phyloP scores from a whole-genome alignment of 345 rosid genomes.

The Populus davidiana region DNA sequence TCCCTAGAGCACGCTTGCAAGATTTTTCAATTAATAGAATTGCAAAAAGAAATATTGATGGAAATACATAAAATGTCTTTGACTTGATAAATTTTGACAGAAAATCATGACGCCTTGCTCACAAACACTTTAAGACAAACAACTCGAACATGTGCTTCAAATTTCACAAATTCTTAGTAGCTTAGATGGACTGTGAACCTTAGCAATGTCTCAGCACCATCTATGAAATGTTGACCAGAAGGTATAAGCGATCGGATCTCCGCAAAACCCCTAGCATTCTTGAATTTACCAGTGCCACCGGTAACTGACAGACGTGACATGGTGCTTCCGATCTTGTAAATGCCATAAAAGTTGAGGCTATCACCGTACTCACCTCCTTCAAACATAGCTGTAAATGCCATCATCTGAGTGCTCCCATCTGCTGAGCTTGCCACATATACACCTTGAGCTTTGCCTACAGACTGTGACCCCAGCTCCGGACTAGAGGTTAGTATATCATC shows the following conservation, averaged over 20 bases:
- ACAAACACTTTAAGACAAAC: constrained; percentile 12
- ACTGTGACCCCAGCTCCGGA: constrained; percentile 75
- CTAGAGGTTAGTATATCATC: constrained; percentile 73
- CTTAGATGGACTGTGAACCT: constrained; percentile 65
- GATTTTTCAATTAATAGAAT: too few relatives aligned
- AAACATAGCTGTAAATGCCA: constrained; percentile 86
- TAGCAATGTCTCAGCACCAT: constrained; percentile 69
- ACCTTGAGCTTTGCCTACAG: constrained; percentile 86
- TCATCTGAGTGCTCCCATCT: constrained; percentile 83
- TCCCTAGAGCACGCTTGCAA: too few relatives aligned
- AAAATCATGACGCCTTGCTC: not conserved
- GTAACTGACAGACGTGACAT: constrained; percentile 74
- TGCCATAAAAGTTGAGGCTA: constrained; percentile 85
- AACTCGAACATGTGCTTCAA: not conserved
- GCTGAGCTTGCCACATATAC: constrained; percentile 83
- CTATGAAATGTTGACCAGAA: constrained; percentile 56
- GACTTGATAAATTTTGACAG: not conserved
- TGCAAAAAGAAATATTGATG: too few relatives aligned
- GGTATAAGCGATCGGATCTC: constrained; percentile 69
- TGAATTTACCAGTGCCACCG: constrained; percentile 84
- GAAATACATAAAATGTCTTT: too few relatives aligned
- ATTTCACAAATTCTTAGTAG: constrained; percentile 20
- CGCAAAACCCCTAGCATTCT: constrained; percentile 62
- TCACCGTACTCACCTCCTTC: constrained; percentile 94
- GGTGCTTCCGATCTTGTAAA: constrained; percentile 63